phyloP scores from a whole-genome alignment of 176 grass and related monocot genomes.

The Rhynchospora pubera region DNA sequence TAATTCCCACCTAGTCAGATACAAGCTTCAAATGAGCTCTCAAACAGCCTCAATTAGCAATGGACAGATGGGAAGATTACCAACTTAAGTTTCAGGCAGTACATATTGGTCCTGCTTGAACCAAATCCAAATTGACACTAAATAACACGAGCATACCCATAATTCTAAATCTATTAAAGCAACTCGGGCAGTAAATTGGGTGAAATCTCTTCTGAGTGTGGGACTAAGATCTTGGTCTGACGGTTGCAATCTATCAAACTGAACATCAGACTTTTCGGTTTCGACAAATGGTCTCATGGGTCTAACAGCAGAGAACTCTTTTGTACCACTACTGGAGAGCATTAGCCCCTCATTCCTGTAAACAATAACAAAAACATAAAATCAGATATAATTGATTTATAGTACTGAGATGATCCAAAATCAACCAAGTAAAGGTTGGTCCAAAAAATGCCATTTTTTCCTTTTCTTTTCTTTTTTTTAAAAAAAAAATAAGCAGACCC shows the following conservation, averaged over 20 bases:
- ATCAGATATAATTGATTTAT: neutral
- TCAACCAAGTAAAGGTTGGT: neutral
- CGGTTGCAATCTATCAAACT: constrained; percentile 22
- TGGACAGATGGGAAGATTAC: neutral
- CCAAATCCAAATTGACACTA: neutral
- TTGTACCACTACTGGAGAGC: neutral
- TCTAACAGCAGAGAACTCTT: neutral
- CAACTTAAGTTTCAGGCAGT: neutral
- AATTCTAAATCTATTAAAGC: constrained; percentile 37
- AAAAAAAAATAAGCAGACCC: too few relatives aligned
- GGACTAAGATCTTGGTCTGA: constrained; percentile 17
- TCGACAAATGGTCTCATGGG: neutral
- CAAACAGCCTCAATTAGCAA: neutral
- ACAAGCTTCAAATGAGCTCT: neutral
- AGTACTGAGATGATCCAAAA: neutral
- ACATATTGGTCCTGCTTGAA: neutral
- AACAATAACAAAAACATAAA: neutral
- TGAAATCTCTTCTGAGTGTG: constrained; percentile 21
- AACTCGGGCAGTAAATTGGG: constrained; percentile 25
- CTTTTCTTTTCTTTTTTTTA: too few relatives aligned
- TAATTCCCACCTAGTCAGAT: neutral
- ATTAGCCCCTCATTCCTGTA: constrained; percentile 1
- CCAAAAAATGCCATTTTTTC: neutral
- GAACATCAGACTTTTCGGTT: constrained; percentile 15
- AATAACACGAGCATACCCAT: constrained; percentile 22